These are phyloP conservation scores for Toxoplasma gondii DNA, from an alignment of 169 alveolate species.

Conservation along the genomic window DNA sequence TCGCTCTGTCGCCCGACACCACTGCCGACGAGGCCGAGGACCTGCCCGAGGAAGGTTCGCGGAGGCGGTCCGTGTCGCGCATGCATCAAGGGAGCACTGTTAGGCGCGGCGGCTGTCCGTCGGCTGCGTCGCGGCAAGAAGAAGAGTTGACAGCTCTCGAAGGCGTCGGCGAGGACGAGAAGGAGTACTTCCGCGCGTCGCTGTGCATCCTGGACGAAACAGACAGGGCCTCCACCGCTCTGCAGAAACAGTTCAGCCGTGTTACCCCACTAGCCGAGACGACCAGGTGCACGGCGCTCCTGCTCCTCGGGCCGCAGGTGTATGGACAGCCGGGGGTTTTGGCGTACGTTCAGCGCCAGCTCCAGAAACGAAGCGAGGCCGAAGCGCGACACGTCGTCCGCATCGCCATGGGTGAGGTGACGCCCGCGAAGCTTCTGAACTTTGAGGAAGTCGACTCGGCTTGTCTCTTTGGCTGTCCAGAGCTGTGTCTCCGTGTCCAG, in stretches of 20 bases:
- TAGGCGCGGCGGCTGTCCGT: background rate
- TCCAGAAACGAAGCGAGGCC: background rate
- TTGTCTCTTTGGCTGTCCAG: constrained; percentile 15
- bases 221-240: background rate
- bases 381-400: constrained; percentile 25
- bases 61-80: background rate
- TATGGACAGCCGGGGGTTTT: constrained; percentile 24
- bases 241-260: background rate
- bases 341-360: background rate
- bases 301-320: constrained; percentile 39
- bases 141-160: constrained; percentile 1
- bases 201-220: background rate
- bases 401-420: constrained; percentile 42
- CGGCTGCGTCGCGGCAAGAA: background rate
- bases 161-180: background rate
- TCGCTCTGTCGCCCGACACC: background rate
- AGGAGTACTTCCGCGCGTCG: background rate
- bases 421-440: constrained; percentile 18
- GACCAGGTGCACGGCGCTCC: background rate
- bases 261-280: background rate
- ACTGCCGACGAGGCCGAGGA: constrained; percentile 35
- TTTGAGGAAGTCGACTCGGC: constrained; percentile 35
- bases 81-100: background rate
- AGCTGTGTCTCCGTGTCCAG: background rate
- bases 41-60: background rate